Evolutionary conservation across 345 rosid genomes (phyloP).

Genomic region (Acer yangbiense): DNA sequence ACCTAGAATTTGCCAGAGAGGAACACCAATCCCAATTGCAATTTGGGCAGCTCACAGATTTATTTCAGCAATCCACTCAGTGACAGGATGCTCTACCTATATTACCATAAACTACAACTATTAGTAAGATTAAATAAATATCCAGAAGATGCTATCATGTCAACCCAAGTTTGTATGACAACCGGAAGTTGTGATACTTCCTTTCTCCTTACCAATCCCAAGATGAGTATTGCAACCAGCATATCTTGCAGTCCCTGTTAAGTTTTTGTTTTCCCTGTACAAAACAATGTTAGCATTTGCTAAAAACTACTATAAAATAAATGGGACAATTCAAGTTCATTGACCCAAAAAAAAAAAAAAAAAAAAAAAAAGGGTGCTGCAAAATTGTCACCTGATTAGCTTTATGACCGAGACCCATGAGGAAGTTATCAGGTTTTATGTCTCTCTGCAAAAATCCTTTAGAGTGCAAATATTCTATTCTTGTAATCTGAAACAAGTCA

Average conservation of each 20-base stretch:
- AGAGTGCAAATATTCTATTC: constrained; percentile 78
- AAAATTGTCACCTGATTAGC: constrained; percentile 64
- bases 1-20: constrained; percentile 98
- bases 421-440: constrained; percentile 90
- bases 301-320: neutral
- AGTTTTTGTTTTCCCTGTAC: constrained; percentile 89
- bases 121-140: too few species aligned
- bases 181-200: neutral
- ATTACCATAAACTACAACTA: constrained; percentile 14
- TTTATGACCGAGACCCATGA: constrained; percentile 83
- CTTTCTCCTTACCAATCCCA: constrained; percentile 75
- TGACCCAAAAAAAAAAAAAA: too few species aligned
- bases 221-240: constrained; percentile 99
- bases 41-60: constrained; percentile 98
- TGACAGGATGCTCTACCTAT: constrained; percentile 99
- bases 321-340: neutral
- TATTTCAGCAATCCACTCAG: constrained; percentile 99
- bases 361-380: neutral
- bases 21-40: constrained; percentile 98
- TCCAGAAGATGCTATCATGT: neutral
- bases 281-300: constrained; percentile 7
- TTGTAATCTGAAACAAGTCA: constrained; percentile 51
- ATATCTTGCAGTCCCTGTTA: constrained; percentile 96
- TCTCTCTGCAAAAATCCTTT: constrained; percentile 89
- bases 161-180: too few species aligned